Evolutionary conservation across 805 yeast species (phyloP).

Genomic region (Lachancea waltii): DNA sequence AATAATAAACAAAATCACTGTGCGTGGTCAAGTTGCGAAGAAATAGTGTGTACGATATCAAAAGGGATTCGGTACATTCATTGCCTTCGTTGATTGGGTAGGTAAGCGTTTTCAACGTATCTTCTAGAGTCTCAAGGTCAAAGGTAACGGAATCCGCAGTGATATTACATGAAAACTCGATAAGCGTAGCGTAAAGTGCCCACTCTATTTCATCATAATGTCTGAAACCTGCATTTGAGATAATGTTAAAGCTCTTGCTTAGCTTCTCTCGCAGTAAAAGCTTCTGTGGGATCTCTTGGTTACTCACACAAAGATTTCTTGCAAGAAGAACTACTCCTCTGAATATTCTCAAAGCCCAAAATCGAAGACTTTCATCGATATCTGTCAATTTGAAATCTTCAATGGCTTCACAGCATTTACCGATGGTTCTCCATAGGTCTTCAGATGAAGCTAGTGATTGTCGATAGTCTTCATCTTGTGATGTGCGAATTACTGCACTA

Average conservation of each 20-base stretch:
- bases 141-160: constrained; percentile 15
- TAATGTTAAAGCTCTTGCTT: constrained; percentile 4
- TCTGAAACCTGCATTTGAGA: no score
- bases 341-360: constrained; percentile 31
- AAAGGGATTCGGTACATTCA: constrained; percentile 6
- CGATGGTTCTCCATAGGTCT: constrained; percentile 25
- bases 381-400: constrained; percentile 4
- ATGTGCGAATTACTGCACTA: constrained; percentile 21
- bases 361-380: constrained; percentile 9
- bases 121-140: constrained; percentile 17
- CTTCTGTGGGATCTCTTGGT: constrained; percentile 27
- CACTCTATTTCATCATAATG: constrained; percentile 20
- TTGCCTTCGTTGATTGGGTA: constrained; percentile 17
- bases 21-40: constrained; percentile 19
- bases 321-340: constrained; percentile 45
- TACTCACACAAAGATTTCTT: constrained; percentile 39
- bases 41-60: constrained; percentile 17
- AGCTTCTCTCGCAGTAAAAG: constrained; percentile 6
- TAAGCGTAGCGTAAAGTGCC: constrained; percentile 15
- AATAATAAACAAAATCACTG: constrained; percentile 23
- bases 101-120: constrained; percentile 15
- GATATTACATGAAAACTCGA: constrained; percentile 23
- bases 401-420: neutral
- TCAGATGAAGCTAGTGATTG: constrained; percentile 20
- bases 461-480: constrained; percentile 26